phyloP scores from a whole-genome alignment of 139 green algal species.

The Chlamydomonas sp. region DNA sequence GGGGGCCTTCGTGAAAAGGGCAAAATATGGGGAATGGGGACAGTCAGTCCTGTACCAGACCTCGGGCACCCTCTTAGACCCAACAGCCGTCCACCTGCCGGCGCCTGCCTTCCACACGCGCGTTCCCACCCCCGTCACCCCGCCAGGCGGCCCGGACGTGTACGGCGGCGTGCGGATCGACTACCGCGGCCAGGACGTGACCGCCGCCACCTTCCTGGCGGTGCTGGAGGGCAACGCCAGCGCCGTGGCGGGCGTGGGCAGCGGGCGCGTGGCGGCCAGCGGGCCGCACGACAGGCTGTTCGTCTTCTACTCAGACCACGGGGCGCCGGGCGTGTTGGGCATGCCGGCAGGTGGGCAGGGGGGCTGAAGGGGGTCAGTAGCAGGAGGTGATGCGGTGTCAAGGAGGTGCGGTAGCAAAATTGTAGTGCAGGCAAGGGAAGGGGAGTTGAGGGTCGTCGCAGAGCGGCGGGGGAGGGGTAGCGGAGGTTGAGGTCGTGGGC shows the following conservation, averaged over 20 bases:
- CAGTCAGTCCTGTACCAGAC: background rate
- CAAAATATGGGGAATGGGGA: background rate
- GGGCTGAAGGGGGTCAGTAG: background rate
- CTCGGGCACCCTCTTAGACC: background rate
- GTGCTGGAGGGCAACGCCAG: constrained; percentile 83
- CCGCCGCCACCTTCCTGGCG: constrained; percentile 79
- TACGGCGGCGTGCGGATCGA: constrained; percentile 87
- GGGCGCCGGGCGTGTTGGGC: constrained; percentile 83
- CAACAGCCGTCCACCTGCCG: background rate
- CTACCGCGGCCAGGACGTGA: constrained; percentile 89
- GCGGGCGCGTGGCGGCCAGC: constrained; percentile 64
- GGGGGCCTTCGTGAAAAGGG: background rate
- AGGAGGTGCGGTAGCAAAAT: background rate
- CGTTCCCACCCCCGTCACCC: background rate
- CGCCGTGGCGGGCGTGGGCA: constrained; percentile 48
- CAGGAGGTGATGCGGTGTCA: background rate
- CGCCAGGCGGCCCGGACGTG: constrained; percentile 80
- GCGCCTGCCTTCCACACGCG: background rate
- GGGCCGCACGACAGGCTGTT: constrained; percentile 85
- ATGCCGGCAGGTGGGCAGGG: constrained; percentile 80
- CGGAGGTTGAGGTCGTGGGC: too few species aligned
- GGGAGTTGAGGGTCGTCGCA: too few species aligned
- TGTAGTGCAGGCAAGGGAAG: background rate
- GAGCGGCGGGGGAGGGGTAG: too few species aligned
- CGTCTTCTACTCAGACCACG: constrained; percentile 89